phyloP scores from a whole-genome alignment of 164 flowering plant genomes.

The Chimonanthus salicifolius region DNA sequence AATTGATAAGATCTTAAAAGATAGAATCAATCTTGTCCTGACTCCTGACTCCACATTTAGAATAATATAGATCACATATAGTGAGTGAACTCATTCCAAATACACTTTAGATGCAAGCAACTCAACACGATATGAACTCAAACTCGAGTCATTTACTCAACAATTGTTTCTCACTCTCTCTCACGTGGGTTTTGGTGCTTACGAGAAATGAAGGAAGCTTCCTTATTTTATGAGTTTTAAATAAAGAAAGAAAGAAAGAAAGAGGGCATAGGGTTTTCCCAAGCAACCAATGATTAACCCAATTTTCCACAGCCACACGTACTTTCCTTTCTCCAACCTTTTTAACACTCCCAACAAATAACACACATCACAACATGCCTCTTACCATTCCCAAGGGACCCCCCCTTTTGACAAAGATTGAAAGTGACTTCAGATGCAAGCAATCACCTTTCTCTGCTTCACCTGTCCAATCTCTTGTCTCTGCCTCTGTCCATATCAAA shows the following conservation, averaged over 20 bases:
- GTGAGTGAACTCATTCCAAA: too few species aligned
- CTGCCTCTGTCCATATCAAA: neutral
- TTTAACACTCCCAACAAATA: neutral
- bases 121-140: neutral
- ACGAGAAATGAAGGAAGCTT: conserved; percentile 12
- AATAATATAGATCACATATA: neutral
- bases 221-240: conserved; percentile 1
- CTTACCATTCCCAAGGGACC: neutral
- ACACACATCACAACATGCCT: conserved; percentile 7
- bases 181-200: neutral
- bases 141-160: too few species aligned
- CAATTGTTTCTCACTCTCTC: neutral
- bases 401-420: neutral
- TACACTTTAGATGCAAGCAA: neutral
- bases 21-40: too few species aligned
- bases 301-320: conserved; percentile 25
- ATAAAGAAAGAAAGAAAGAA: neutral
- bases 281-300: conserved; percentile 30
- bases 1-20: neutral
- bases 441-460: neutral
- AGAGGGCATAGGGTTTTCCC: conserved; percentile 1
- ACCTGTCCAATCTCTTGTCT: neutral
- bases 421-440: neutral
- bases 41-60: too few species aligned
- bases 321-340: conserved; percentile 2